phyloP scores from a whole-genome alignment of 306 rosid genomes.

The Medicago truncatula region DNA sequence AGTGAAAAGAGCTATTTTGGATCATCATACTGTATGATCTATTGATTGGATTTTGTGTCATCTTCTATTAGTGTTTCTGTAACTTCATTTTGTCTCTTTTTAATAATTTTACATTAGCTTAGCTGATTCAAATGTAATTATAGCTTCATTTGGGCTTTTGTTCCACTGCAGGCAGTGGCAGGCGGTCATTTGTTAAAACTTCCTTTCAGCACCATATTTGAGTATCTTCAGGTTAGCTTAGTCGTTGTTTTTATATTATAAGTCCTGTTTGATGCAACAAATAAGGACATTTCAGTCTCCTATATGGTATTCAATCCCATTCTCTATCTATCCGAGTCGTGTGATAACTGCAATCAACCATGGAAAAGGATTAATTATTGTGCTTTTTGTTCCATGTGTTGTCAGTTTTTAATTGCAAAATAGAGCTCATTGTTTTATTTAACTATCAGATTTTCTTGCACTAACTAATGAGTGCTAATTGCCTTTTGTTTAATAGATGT shows the following conservation, averaged over 20 bases:
- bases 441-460: conserved; percentile 19
- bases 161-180: conserved; percentile 70
- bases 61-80: neutral
- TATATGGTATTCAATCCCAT: neutral
- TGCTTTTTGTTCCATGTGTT: conserved; percentile 18
- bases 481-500: conserved; percentile 61
- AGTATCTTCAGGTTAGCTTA: conserved; percentile 90
- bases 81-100: conserved; percentile 34
- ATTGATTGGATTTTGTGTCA: conserved; percentile 24
- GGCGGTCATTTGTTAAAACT: conserved; percentile 72
- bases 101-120: conserved; percentile 9
- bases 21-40: conserved; percentile 75
- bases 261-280: conserved; percentile 24
- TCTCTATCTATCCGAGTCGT: neutral
- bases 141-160: conserved; percentile 37
- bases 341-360: conserved; percentile 19
- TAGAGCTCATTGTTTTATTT: conserved; percentile 19
- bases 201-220: conserved; percentile 85
- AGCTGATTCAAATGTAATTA: conserved; percentile 26
- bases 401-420: conserved; percentile 9
- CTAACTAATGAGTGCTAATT: conserved; percentile 13
- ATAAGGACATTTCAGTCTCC: conserved; percentile 3
- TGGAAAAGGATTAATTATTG: conserved; percentile 9
- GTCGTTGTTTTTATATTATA: conserved; percentile 14
- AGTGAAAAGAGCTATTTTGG: conserved; percentile 69